Base-by-base conservation (phyloP, 768 basidiomycete species). In the Boletellus emodensis region DNA sequence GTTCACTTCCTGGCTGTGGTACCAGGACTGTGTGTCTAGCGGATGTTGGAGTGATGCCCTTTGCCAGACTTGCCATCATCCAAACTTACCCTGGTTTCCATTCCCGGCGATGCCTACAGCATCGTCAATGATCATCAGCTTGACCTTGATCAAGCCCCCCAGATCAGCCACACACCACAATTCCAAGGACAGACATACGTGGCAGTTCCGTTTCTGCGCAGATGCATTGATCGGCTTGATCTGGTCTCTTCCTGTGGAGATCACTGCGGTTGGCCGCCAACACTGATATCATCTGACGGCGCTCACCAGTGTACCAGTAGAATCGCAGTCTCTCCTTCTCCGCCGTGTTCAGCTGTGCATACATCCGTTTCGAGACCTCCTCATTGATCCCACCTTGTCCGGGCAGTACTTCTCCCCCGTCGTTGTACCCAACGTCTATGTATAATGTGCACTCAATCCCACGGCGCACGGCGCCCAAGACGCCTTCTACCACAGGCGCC, bases 301-400 rank as follows among this genome's bases (percentile, higher is more conserved):
- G 6, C 61, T 46, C 43, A 59, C 65, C 69, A 6, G 76, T 75
- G 61, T 82, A 84, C 78, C 83, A 78, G 65, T 78, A 77, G 54
- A 82, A 75, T 53, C 72, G 68, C 17, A 80, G 67, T 37, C 67
- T 74, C 54, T 79, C 62, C 59, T 79, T 71, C 39, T 72, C 70
- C 35, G 73, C 72, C 24, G 69, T 68, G 3, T 70, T 67, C 15
- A 87, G 72, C 42, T 65, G 66, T 18, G 71, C 74, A 66, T 77
- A 87, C 71, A 88, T 77, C 34, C 71, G 68, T 53, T 78, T 72
- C 14, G 78, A 79, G 17, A 88, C 83, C 64, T 84, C 75, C 54
- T 85, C 83, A 62, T 88, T 88, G 33, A 80, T 87, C 2, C 86
- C 86, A 10, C 85, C 85, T 63, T 85, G 84, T 57, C 78, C 77